Percentiles rank a stretch among this genome's conserved stretches.
Conservation (phyloP, 371 early-diverging fungal species). For the Fennellomyces sp. region DNA sequence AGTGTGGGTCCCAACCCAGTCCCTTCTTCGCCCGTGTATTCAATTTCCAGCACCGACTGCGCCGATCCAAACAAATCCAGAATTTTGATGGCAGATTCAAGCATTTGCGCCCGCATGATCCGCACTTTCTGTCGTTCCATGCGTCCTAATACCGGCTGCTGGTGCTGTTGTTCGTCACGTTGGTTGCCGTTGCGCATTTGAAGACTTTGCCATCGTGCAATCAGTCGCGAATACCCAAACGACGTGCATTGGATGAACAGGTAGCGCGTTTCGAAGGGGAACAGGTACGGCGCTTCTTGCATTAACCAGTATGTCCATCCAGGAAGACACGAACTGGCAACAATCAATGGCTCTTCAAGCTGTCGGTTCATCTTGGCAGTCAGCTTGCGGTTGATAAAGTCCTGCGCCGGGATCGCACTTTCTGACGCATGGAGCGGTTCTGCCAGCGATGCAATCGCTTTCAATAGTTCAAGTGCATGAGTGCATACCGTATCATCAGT, state of each 20-base stretch:
- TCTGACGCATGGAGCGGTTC: slow-evolving; percentile 11
- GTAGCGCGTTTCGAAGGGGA: slow-evolving; percentile 84
- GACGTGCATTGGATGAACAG: slow-evolving; percentile 81
- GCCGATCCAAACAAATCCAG: slow-evolving; percentile 77
- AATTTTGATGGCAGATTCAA: slow-evolving; percentile 82
- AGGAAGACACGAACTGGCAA: slow-evolving; percentile 82
- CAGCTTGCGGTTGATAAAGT: slow-evolving; percentile 81
- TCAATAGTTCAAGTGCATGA: slow-evolving; percentile 56
- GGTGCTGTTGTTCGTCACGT: slow-evolving; percentile 24
- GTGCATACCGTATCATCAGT: slow-evolving; percentile 30
- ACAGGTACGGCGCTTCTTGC: slow-evolving; percentile 73
- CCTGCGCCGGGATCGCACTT: slow-evolving; percentile 38
- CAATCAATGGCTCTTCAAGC: slow-evolving; percentile 86
- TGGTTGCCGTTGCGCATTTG: slow-evolving; percentile 42
- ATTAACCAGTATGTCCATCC: slow-evolving; percentile 75
- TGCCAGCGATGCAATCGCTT: slow-evolving; percentile 34
- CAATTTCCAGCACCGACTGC: slow-evolving; percentile 81
- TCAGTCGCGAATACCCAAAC: slow-evolving; percentile 84
- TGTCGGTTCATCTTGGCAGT: slow-evolving; percentile 85
- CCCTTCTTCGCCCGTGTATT: slow-evolving; percentile 93
- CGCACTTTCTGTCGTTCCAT: slow-evolving; percentile 85
- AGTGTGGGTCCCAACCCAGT: slow-evolving; percentile 94
- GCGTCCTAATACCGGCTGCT: slow-evolving; percentile 64
- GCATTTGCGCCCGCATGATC: slow-evolving; percentile 72
- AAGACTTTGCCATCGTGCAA: slow-evolving; percentile 64